A percentile compares a stretch with the other conserved stretches of the same genome.
phyloP scores from a whole-genome alignment of 1,284 basidiomycete genomes.

The Vanrija sp. region DNA sequence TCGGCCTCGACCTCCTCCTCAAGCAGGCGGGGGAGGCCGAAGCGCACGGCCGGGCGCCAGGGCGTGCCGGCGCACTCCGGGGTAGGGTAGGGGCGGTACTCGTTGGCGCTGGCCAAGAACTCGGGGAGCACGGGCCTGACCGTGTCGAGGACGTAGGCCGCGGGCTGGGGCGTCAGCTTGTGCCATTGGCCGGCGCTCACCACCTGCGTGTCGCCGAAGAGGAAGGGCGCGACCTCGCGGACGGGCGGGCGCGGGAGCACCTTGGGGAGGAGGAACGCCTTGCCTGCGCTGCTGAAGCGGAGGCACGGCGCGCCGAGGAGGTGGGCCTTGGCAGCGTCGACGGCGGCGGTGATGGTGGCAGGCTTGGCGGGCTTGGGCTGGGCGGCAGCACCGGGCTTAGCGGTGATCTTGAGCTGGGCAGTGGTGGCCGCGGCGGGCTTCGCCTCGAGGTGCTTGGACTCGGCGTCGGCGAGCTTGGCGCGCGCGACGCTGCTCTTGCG shows the following conservation, averaged over 20 bases:
- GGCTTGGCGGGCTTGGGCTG: background rate
- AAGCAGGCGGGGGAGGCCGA: conserved; percentile 23
- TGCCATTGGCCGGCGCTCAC: conserved; percentile 18
- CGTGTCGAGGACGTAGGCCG: conserved; percentile 21
- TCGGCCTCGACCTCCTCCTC: conserved; percentile 8
- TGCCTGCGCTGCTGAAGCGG: too few species aligned
- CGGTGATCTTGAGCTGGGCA: background rate
- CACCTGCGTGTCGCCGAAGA: conserved; percentile 5
- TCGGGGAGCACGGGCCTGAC: conserved; percentile 19
- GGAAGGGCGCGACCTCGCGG: conserved; percentile 1
- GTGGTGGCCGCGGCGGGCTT: too few species aligned
- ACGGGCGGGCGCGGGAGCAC: background rate
- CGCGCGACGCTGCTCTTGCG: too few species aligned
- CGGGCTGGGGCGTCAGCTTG: conserved; percentile 20
- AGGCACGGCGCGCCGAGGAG: background rate
- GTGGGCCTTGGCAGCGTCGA: too few species aligned
- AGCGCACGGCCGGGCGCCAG: conserved; percentile 11
- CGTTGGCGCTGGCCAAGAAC: conserved; percentile 10
- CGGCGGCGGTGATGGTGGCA: background rate
- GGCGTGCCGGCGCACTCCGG: background rate
- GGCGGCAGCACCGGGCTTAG: background rate
- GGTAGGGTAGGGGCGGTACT: conserved; percentile 17
- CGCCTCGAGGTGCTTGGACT: too few species aligned
- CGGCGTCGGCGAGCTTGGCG: too few species aligned
- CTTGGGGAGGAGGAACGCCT: background rate